These are phyloP conservation scores for Candida saitoana DNA, from an alignment of 805 yeast species.

Conservation along the genomic window DNA sequence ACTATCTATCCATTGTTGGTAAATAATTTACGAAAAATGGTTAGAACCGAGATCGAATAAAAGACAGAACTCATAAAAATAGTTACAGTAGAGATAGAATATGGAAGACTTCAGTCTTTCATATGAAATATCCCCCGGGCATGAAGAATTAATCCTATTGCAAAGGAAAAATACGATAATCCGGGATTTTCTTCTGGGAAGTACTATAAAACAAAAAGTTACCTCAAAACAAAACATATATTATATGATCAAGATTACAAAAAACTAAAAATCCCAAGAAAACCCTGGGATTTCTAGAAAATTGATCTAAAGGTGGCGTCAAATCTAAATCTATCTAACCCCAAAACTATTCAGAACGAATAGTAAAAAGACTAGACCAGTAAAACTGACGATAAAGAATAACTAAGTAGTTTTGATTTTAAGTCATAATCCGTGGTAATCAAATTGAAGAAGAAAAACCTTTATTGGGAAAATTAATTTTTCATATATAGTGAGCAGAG, in stretches of 20 bases:
- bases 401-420: conserved; percentile 29
- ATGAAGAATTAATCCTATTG: conserved; percentile 44
- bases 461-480: neutral
- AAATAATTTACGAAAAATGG: no score
- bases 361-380: conserved; percentile 17
- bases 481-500: conserved; percentile 1
- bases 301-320: conserved; percentile 9
- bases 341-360: conserved; percentile 18
- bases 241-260: neutral
- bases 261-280: conserved; percentile 12
- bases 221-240: conserved; percentile 15
- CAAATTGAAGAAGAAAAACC: conserved; percentile 20
- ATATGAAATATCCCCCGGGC: conserved; percentile 48
- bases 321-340: conserved; percentile 7
- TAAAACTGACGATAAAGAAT: conserved; percentile 16
- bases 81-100: no score
- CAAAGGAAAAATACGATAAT: conserved; percentile 41
- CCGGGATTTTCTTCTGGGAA: conserved; percentile 43
- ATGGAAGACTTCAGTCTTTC: no score
- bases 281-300: conserved; percentile 15
- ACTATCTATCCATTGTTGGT: no score
- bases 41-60: no score
- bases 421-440: conserved; percentile 24
- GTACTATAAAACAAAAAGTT: conserved; percentile 27
- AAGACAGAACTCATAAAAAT: no score